phyloP scores from a whole-genome alignment of 2,329 filamentous ascomycete species.

The Emmonsia crescens region DNA sequence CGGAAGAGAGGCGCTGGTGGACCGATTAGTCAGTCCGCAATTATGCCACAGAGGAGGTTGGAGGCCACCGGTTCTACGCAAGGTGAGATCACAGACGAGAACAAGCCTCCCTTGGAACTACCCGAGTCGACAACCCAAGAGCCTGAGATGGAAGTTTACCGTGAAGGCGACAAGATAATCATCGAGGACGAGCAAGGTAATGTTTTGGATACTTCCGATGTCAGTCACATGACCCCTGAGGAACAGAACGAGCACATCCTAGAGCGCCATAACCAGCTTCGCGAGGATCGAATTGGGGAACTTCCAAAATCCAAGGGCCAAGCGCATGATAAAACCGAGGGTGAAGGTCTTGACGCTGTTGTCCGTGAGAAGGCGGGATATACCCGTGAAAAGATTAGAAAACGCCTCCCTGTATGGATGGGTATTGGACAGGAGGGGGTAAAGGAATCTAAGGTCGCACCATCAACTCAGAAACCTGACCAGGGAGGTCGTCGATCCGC shows the following conservation, averaged over 20 bases:
- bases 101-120: conserved; percentile 10
- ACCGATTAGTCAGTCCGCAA: conserved; percentile 81
- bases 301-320: conserved; percentile 38
- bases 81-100: conserved; percentile 19
- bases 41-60: conserved; percentile 50
- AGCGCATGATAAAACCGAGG: conserved; percentile 34
- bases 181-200: conserved; percentile 83
- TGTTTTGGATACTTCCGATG: conserved; percentile 58
- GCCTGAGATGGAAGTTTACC: conserved; percentile 55
- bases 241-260: conserved; percentile 50
- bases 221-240: conserved; percentile 37
- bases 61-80: conserved; percentile 16
- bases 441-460: conserved; percentile 15
- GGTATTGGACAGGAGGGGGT: conserved; percentile 33
- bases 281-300: conserved; percentile 39
- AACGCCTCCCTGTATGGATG: conserved; percentile 37
- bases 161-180: conserved; percentile 68
- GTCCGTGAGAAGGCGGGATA: conserved; percentile 22
- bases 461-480: conserved; percentile 19
- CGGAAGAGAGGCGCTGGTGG: conserved; percentile 66
- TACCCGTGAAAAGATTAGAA: conserved; percentile 33
- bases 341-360: conserved; percentile 32
- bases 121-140: conserved; percentile 14
- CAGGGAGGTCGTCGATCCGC: conserved; percentile 42
- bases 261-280: conserved; percentile 41